Evolutionary conservation across 2,329 filamentous ascomycete species (phyloP).

Genomic region (Aspergillus ruber): DNA sequence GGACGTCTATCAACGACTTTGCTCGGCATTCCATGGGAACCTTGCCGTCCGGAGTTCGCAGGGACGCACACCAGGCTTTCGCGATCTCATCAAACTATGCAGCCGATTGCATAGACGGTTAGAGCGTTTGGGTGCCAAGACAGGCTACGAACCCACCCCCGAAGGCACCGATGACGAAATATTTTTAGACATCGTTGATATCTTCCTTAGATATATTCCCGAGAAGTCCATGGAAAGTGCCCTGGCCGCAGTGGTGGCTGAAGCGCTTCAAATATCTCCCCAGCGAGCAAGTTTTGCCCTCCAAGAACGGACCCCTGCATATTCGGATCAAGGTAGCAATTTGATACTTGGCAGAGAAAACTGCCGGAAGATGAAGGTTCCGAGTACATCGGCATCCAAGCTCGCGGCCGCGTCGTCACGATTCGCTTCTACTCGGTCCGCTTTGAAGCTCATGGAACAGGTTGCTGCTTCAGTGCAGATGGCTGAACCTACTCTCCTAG

Average conservation of each 20-base stretch:
- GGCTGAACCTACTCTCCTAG: constrained; percentile 82
- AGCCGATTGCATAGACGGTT: constrained; percentile 65
- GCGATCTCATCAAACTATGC: constrained; percentile 90
- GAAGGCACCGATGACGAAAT: constrained; percentile 72
- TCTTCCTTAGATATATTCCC: constrained; percentile 76
- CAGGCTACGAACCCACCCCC: constrained; percentile 63
- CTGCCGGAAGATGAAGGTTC: constrained; percentile 53
- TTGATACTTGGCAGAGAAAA: constrained; percentile 62
- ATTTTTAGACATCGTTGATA: constrained; percentile 89
- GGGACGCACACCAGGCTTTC: constrained; percentile 57
- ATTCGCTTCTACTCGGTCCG: constrained; percentile 85
- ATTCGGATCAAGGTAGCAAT: constrained; percentile 55
- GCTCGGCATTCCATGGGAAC: constrained; percentile 32
- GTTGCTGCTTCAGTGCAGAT: constrained; percentile 75
- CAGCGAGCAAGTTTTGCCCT: constrained; percentile 76
- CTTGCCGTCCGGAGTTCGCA: constrained; percentile 34
- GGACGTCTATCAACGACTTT: constrained; percentile 47
- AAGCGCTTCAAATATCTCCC: constrained; percentile 79
- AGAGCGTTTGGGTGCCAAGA: constrained; percentile 51
- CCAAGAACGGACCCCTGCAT: constrained; percentile 61
- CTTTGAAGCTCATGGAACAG: constrained; percentile 78
- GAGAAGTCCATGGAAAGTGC: constrained; percentile 52
- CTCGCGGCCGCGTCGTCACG: constrained; percentile 34
- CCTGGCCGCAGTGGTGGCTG: constrained; percentile 62
- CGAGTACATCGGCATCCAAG: constrained; percentile 39